Evolutionary conservation across 345 rosid genomes (phyloP).

Genomic region (Brassica incana): DNA sequence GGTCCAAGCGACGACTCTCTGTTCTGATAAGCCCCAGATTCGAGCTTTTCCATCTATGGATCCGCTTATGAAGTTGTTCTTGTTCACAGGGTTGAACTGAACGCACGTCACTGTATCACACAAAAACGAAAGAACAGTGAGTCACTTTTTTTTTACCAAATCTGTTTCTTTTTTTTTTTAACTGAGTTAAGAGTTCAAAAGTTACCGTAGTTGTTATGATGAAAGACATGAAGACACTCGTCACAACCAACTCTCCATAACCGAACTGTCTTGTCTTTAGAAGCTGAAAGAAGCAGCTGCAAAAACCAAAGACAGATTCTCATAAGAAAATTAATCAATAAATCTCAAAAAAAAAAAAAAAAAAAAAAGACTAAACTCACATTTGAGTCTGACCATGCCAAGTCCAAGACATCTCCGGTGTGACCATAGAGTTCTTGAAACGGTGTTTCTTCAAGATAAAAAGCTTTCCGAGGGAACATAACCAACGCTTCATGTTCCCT

Average conservation of each 20-base stretch:
- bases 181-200: neutral
- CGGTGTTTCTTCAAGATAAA: constrained; percentile 64
- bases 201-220: constrained; percentile 68
- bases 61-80: constrained; percentile 77
- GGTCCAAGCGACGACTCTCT: constrained; percentile 78
- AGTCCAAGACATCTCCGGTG: constrained; percentile 62
- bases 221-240: constrained; percentile 57
- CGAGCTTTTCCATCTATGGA: constrained; percentile 94
- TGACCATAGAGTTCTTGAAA: constrained; percentile 81
- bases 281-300: constrained; percentile 79
- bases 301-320: constrained; percentile 20
- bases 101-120: constrained; percentile 76
- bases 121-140: constrained; percentile 1
- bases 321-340: neutral
- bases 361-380: constrained; percentile 46
- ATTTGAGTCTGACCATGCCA: constrained; percentile 84
- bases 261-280: constrained; percentile 77
- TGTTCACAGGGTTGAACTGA: constrained; percentile 72
- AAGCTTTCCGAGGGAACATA: constrained; percentile 63
- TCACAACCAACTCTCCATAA: constrained; percentile 66
- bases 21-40: constrained; percentile 73
- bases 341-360: neutral
- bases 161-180: neutral
- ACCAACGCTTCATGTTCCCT: constrained; percentile 46
- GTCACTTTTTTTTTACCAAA: neutral